Base-by-base conservation (phyloP, 805 yeast genomes). In the Candida railenensis region DNA sequence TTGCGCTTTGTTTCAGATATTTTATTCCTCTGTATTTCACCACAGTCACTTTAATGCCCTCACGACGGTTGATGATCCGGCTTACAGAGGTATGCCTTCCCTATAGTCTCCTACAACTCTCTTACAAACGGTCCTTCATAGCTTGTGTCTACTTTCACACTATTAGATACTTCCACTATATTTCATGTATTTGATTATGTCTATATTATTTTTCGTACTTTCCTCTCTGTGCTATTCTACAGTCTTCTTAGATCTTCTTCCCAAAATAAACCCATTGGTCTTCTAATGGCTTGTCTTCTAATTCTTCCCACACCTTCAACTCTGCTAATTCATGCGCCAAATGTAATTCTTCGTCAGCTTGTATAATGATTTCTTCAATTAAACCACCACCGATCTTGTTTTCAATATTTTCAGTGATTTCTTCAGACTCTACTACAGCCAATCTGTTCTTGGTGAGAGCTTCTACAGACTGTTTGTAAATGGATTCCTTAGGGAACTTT, bases 261-360 rank as follows among this genome's bases (percentile, higher is more conserved):
- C 89, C 90, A 62, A 83, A 85, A 67, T 85, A 85, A 38, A 79
- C 82, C 96, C 96, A 88, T 65, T 87, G 94, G 67, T 84, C 96
- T 19, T 79, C 83, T 53, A 83, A 73, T 12, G 95, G 91, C 65
- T 83, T 77, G 64, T 86, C 95, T 63, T 81, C 88, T 49, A 88
- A 77, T 52, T 82, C 87, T 56, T 85, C 90, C 96, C 96, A 89
- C 34, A 65, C 64, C 65, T 84, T 82, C 78, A 84, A 78, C 51
- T 76, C 80, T 42, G 85, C 83, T 74, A 89, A 71, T 62, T 83
- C 77, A 58, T 79, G 70, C 42, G 87, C 83, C 56, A 89, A 76
- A 46, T 74, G 76, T 56, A 80, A 79, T 69, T 89, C 96, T 49
- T 87, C 94, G 55, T 83, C 78, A 14, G 96, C 96, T 71, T 89